Conservation (phyloP, 352 stramenopile genomes). For the Globisporangium rhizosaccharum region DNA sequence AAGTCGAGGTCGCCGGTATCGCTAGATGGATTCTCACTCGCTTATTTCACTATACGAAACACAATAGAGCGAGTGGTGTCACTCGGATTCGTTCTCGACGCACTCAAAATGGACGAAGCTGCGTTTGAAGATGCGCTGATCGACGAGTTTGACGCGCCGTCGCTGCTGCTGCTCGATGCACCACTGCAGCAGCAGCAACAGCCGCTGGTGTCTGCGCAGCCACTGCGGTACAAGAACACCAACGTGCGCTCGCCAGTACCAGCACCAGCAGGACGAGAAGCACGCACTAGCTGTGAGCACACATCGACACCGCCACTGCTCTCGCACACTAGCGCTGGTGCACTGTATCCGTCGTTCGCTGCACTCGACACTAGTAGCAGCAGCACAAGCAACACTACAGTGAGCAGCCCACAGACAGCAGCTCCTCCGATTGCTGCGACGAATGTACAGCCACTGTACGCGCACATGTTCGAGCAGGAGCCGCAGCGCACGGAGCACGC, state of each 20-base stretch:
- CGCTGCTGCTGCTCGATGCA: neutral
- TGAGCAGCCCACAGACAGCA: neutral
- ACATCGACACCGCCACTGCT: neutral
- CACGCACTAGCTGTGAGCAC: neutral
- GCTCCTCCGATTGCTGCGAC: neutral
- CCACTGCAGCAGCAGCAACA: neutral
- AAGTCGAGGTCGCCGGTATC: conserved; percentile 13
- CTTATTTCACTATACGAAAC: neutral
- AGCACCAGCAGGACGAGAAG: neutral
- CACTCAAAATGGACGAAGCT: conserved; percentile 13
- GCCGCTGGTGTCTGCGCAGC: conserved; percentile 6
- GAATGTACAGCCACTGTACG: neutral
- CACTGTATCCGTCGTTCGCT: conserved; percentile 28
- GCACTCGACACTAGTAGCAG: neutral
- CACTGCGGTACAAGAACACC: neutral
- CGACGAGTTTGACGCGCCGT: conserved; percentile 51
- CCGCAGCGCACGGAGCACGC: neutral
- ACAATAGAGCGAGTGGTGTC: neutral
- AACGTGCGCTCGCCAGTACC: neutral
- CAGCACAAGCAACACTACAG: neutral
- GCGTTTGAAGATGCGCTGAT: conserved; percentile 51
- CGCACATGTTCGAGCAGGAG: neutral
- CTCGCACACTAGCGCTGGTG: neutral
- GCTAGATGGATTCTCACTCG: conserved; percentile 1
- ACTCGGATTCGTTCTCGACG: neutral